Base-by-base conservation (phyloP, 768 basidiomycete genomes). In the Sarcodon sp. region DNA sequence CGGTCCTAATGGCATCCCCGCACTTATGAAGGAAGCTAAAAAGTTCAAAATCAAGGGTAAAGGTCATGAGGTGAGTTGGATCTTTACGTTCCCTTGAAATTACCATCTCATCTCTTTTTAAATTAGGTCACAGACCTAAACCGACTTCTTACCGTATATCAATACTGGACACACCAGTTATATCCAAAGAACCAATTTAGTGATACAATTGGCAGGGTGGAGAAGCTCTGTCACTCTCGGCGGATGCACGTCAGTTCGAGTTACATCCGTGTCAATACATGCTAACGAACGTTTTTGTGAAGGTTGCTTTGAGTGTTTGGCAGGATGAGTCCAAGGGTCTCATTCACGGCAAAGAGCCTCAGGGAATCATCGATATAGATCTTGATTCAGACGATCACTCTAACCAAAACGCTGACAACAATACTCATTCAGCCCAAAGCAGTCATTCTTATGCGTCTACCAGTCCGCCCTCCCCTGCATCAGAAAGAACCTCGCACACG, bases 151-250 rank as follows among this genome's bases (percentile, higher is more conserved):
- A 78, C 81, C 52, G 67, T 86, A 34, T 98, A 98, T 60, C 90
- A 92, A 58, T 86, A 91, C 56, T 99, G 96, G 96, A 76, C 90
- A 3, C 96, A 98, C 66, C 77, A 75, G 56, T 71, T 99, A 71
- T 93, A 85, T 59, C 96, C 96, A 4, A 89, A 85, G 57, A 82
- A 77, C 4, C 80, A 83, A 36, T 96, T 98, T 62, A 71, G 72
- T 41, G 92, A 96, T 58, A 94, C 91, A 0, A 79, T 94, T 5
- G 67, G 77, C 33, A 74, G 84, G 8, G 77, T 98, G 8, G 94
- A 99, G 69, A 88, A 83, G 55, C 63, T 96, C 9, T 96, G 89
- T 59, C 86, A 87, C 54, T 82, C 86, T 6, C 79, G 79, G 45
- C 76, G 86, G 11, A 86, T 97, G 82, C 75, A 84, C 65, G 94